These are phyloP conservation scores for Beauveria sp. DNA, from an alignment of 2,329 filamentous ascomycete species.

Conservation along the genomic window DNA sequence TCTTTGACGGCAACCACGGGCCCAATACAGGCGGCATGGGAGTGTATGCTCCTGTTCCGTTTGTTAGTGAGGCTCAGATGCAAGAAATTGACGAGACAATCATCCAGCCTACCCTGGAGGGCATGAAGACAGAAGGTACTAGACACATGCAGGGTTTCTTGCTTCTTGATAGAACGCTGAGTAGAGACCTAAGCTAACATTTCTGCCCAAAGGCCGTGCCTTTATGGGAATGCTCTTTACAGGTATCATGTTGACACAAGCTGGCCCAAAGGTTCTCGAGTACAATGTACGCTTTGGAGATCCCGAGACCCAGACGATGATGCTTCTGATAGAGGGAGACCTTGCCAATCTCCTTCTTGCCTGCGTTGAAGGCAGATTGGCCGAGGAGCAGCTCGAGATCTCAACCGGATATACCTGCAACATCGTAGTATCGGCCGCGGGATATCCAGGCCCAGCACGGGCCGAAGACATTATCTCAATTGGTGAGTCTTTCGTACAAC, in stretches of 20 bases:
- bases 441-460: slow-evolving; percentile 42
- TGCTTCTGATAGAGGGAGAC: slow-evolving; percentile 74
- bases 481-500: background rate
- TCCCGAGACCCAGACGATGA: slow-evolving; percentile 75
- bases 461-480: background rate
- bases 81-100: slow-evolving; percentile 51
- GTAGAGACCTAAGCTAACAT: background rate
- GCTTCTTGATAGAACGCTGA: no score
- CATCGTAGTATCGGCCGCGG: slow-evolving; percentile 76
- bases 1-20: slow-evolving; percentile 59
- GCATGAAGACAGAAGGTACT: slow-evolving; percentile 49
- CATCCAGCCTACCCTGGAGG: slow-evolving; percentile 55
- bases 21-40: slow-evolving; percentile 73
- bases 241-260: slow-evolving; percentile 74
- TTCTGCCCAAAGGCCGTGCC: slow-evolving; percentile 22
- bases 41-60: slow-evolving; percentile 59
- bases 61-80: slow-evolving; percentile 43
- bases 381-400: slow-evolving; percentile 54
- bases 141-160: no score
- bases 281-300: slow-evolving; percentile 90
- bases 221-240: slow-evolving; percentile 69
- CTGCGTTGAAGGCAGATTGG: slow-evolving; percentile 65
- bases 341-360: slow-evolving; percentile 78
- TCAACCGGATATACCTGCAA: slow-evolving; percentile 65
- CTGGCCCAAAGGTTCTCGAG: slow-evolving; percentile 71